Percentiles rank a stretch among this genome's conserved stretches.
Conservation (phyloP, 2,329 filamentous ascomycete species). For the Geosmithia morbida region DNA sequence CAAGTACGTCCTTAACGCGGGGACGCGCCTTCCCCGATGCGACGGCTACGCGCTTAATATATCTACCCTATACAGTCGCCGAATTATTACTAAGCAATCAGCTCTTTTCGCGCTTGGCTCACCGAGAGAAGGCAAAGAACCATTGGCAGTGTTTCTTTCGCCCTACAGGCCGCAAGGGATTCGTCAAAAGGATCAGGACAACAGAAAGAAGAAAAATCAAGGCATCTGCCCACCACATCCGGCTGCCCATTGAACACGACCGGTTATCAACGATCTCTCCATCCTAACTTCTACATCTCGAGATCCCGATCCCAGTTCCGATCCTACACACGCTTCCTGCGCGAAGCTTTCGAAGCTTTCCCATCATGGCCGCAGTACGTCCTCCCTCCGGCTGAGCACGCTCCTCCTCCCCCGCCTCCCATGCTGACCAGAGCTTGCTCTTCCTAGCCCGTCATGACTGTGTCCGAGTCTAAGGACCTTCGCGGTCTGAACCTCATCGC, state of each 20-base stretch:
- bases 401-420: neutral
- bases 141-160: neutral
- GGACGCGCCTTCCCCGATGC: neutral
- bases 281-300: neutral
- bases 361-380: neutral
- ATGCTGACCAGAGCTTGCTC: neutral
- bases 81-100: neutral
- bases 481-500: constrained; percentile 94
- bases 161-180: neutral
- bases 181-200: neutral
- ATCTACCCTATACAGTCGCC: neutral
- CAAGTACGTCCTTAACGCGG: too few species aligned
- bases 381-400: neutral
- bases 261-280: neutral
- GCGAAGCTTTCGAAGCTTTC: neutral
- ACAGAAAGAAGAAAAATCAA: neutral
- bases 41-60: neutral
- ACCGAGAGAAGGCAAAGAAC: neutral
- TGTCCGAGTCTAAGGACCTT: constrained; percentile 92
- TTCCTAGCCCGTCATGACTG: constrained; percentile 51
- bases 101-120: neutral
- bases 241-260: neutral
- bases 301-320: neutral
- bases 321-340: neutral
- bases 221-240: neutral